phyloP scores from a whole-genome alignment of 768 basidiomycete species.

The Xerocomellus chrysenteron region DNA sequence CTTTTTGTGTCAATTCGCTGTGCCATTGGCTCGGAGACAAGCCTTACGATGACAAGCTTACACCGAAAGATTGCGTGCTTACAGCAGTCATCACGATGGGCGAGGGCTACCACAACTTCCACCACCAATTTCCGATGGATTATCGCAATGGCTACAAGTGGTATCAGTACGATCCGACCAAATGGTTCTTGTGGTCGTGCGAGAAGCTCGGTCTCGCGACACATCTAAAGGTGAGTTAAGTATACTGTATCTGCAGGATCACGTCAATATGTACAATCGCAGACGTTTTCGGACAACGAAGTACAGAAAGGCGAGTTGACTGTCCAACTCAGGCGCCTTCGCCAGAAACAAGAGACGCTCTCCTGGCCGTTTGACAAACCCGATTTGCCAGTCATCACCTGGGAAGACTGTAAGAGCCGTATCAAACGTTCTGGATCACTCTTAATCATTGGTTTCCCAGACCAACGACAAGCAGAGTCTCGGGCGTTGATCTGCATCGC shows the following conservation, averaged over 20 bases:
- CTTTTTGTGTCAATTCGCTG: slow-evolving; percentile 92
- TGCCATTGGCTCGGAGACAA: slow-evolving; percentile 91
- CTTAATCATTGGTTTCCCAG: slow-evolving; percentile 32
- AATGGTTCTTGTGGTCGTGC: slow-evolving; percentile 70
- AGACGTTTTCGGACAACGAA: slow-evolving; percentile 51
- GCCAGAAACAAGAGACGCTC: slow-evolving; percentile 69
- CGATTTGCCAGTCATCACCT: slow-evolving; percentile 79
- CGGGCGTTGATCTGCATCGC: slow-evolving; percentile 83
- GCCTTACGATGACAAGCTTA: slow-evolving; percentile 90
- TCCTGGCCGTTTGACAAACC: slow-evolving; percentile 71
- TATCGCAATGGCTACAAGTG: slow-evolving; percentile 89
- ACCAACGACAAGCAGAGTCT: slow-evolving; percentile 73
- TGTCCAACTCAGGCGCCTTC: slow-evolving; percentile 84
- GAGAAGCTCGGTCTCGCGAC: slow-evolving; percentile 44
- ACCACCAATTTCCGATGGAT: slow-evolving; percentile 94
- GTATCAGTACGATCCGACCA: slow-evolving; percentile 86
- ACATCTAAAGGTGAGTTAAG: slow-evolving; percentile 46
- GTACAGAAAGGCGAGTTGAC: slow-evolving; percentile 83
- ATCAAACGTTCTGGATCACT: background rate
- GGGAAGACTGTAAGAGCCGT: slow-evolving; percentile 68
- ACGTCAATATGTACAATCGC: slow-evolving; percentile 30
- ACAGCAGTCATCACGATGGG: slow-evolving; percentile 90
- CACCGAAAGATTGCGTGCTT: slow-evolving; percentile 82
- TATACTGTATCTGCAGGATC: background rate
- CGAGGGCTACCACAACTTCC: slow-evolving; percentile 97